Evolutionary conservation across 2,329 filamentous ascomycete species (phyloP).

Genomic region (Xylaria sp.): DNA sequence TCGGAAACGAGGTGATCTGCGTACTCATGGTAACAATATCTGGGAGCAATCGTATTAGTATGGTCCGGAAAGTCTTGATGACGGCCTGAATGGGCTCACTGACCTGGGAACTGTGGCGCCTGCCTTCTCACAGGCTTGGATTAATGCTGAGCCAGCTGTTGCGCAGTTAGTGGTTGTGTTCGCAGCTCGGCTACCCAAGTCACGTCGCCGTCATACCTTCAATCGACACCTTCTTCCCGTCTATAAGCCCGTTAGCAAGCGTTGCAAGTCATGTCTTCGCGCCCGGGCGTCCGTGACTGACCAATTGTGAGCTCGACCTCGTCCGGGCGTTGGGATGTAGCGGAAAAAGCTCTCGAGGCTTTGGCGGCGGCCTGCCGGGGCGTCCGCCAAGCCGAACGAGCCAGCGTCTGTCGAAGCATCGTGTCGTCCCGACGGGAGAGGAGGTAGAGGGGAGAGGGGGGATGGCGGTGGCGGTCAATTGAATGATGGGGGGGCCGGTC

Average conservation of each 20-base stretch:
- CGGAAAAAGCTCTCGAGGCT: conserved; percentile 80
- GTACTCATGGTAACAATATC: conserved; percentile 97
- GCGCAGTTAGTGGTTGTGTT: conserved; percentile 38
- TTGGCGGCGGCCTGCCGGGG: conserved; percentile 59
- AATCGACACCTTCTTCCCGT: conserved; percentile 98
- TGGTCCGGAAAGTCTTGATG: conserved; percentile 68
- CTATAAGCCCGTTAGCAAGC: conserved; percentile 51
- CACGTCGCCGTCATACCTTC: conserved; percentile 69
- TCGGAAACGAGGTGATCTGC: conserved; percentile 44
- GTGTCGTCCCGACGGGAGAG: conserved; percentile 62
- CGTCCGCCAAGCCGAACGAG: conserved; percentile 71
- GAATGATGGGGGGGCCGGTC: conserved; percentile 5
- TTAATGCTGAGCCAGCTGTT: conserved; percentile 91
- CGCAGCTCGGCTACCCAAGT: background rate
- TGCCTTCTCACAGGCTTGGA: conserved; percentile 99
- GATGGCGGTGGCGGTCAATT: conserved; percentile 32
- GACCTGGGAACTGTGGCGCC: conserved; percentile 86
- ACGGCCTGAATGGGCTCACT: conserved; percentile 33
- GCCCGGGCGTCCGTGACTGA: conserved; percentile 51
- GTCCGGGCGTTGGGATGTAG: conserved; percentile 76
- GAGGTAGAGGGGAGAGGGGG: conserved; percentile 47
- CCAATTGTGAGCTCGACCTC: conserved; percentile 98
- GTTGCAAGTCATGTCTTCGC: conserved; percentile 10
- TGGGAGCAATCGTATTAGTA: conserved; percentile 3
- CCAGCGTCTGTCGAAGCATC: conserved; percentile 72